Base-by-base conservation (phyloP, 1,284 basidiomycete genomes). In the Anthracocystis walkeri region DNA sequence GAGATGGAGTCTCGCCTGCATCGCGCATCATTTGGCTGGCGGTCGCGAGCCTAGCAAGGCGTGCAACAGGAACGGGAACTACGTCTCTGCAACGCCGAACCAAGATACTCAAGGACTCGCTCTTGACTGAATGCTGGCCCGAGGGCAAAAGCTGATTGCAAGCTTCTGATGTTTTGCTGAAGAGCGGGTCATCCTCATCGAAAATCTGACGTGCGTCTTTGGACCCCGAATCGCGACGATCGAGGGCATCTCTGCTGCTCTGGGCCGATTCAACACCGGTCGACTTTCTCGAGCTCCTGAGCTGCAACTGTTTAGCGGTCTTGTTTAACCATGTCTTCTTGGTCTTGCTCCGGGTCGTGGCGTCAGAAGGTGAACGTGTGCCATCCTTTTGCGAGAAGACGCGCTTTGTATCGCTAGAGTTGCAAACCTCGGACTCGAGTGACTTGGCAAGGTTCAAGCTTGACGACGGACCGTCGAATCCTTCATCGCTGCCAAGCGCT, bases 21-120 rank as follows among this genome's bases (percentile, higher is more conserved):
- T 55, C 61, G 23, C 62, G 50, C 27, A 68, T 31, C 29, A 70
- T 27, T 42, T 70, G 61, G 25, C 65, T 65, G 38, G 62, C 58
- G 5, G 56, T 65, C 12, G 59, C 65, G 45, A 82, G 67, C 20
- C 80, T 60, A 8, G 82, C 83, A 4, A 81, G 58, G 41, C 82
- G 71, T 11, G 83, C 82, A 0, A 84, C 78, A 21, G 83, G 82
- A 2, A 85, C 80, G 20, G 83, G 81, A 5, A 85, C 82, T 8
- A 83, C 65, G 25, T 85, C 83, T 44, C 83, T 67, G 48, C 79
- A 84, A 20, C 82, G 70, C 4, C 70, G 40, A 7, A 84, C 48
- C 25, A 82, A 60, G 48, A 84, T 78, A 23, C 72, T 60, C 14
- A 61, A 46, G 25, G 76, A 68, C n/a, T 75, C 65, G 50, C 80